phyloP scores from a whole-genome alignment of 176 grass and related monocot genomes.

The Stipa capillata region DNA sequence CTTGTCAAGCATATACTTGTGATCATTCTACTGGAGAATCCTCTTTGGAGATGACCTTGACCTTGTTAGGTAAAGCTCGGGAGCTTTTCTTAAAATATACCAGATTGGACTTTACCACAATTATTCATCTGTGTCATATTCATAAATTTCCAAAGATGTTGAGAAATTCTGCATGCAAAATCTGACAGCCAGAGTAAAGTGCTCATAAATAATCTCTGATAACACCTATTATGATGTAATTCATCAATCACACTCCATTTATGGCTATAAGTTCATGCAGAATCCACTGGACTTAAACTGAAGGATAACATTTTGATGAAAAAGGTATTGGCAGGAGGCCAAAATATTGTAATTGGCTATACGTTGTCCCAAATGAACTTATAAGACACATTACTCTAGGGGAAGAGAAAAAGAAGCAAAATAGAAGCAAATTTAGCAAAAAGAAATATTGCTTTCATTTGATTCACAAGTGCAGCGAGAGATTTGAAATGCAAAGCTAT shows the following conservation, averaged over 20 bases:
- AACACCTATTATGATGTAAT: not conserved
- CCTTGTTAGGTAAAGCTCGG: not conserved
- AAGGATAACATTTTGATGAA: not conserved
- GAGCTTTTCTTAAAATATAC: not conserved
- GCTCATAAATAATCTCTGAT: not conserved
- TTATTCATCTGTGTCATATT: not conserved
- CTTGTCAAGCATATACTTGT: not conserved
- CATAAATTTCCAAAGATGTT: conserved; percentile 13
- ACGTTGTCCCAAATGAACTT: not conserved
- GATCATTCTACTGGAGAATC: not conserved
- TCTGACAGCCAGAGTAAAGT: not conserved
- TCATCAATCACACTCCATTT: not conserved
- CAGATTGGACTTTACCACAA: not conserved
- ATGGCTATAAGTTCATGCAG: not conserved
- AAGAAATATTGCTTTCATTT: not conserved
- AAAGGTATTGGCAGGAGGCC: not conserved
- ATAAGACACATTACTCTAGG: not conserved
- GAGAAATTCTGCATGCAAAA: not conserved
- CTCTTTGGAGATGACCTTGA: not conserved
- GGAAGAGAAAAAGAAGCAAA: not conserved
- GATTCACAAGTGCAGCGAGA: not conserved
- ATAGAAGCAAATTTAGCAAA: not conserved
- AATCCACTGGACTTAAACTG: not conserved
- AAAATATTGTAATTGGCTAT: not conserved
- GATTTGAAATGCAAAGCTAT: not conserved